Evolutionary conservation across 2,329 filamentous ascomycete species (phyloP).

Genomic region (Orbilia oligospora): DNA sequence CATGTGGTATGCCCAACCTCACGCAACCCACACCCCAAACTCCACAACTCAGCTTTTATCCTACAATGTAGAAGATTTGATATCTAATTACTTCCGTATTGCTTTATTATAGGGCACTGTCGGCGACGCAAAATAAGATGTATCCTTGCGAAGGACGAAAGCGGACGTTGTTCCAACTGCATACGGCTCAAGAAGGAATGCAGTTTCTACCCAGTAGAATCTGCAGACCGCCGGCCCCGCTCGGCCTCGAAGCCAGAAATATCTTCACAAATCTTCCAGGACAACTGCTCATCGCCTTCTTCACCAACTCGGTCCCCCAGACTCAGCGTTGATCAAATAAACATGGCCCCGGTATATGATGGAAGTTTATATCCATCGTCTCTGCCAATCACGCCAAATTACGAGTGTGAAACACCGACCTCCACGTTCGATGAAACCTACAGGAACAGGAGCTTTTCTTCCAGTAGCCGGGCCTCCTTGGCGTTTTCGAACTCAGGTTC

Average conservation of each 20-base stretch:
- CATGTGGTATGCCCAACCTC: conserved; percentile 81
- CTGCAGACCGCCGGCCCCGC: conserved; percentile 63
- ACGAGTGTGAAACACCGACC: conserved; percentile 62
- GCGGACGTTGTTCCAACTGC: conserved; percentile 88
- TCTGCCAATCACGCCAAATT: conserved; percentile 63
- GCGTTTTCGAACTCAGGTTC: conserved; percentile 63
- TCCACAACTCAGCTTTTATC: not conserved
- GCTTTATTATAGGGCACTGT: conserved; percentile 80
- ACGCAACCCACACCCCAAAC: not conserved
- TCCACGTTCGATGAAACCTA: conserved; percentile 62
- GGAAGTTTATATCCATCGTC: conserved; percentile 62
- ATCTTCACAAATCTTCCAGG: conserved; percentile 61
- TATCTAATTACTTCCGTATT: conserved; percentile 46
- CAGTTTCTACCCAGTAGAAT: conserved; percentile 89
- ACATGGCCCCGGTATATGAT: conserved; percentile 58
- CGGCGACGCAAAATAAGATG: conserved; percentile 94
- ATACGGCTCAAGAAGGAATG: conserved; percentile 95
- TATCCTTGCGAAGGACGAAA: conserved; percentile 80
- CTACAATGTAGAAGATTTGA: not conserved
- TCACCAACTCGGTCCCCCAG: conserved; percentile 63
- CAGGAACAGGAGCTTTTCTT: conserved; percentile 60
- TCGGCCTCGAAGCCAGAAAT: conserved; percentile 64
- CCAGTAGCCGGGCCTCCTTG: conserved; percentile 60
- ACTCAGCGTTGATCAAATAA: conserved; percentile 59
- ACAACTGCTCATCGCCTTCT: conserved; percentile 63